phyloP scores from a whole-genome alignment of 257 asterid genomes.

The Striga asiatica region DNA sequence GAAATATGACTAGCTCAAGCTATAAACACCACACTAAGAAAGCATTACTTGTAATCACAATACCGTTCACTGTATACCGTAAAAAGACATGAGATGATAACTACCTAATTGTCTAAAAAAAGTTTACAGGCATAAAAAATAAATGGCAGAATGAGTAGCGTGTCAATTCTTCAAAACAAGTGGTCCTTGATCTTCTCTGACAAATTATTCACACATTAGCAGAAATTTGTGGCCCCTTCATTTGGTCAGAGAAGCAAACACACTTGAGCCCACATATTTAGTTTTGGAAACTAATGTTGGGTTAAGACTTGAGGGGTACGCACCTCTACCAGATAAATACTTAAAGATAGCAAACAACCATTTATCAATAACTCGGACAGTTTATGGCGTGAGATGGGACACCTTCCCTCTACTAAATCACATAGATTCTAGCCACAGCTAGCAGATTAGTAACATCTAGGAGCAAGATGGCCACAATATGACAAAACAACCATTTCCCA shows the following conservation, averaged over 20 bases:
- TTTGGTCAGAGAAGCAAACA: background rate
- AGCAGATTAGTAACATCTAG: background rate
- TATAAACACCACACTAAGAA: background rate
- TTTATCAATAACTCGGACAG: background rate
- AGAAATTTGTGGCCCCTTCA: background rate
- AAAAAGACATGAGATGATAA: background rate
- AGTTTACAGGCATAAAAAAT: background rate
- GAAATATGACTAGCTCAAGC: background rate
- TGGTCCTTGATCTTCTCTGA: background rate
- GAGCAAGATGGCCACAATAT: background rate
- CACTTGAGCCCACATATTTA: background rate
- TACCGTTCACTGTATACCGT: background rate
- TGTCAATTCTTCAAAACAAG: background rate
- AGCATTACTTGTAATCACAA: background rate
- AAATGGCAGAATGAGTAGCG: background rate
- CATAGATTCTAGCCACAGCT: background rate
- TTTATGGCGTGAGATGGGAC: background rate
- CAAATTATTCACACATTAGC: background rate
- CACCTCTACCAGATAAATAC: background rate
- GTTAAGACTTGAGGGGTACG: background rate
- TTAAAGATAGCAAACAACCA: background rate
- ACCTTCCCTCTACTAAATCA: background rate
- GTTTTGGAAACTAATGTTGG: background rate
- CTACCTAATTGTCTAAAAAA: background rate
- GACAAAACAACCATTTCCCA: background rate